Evolutionary conservation across 345 rosid species (phyloP), one percentile per base, ranked within the genome.

Genomic region (Draba incana): DNA sequence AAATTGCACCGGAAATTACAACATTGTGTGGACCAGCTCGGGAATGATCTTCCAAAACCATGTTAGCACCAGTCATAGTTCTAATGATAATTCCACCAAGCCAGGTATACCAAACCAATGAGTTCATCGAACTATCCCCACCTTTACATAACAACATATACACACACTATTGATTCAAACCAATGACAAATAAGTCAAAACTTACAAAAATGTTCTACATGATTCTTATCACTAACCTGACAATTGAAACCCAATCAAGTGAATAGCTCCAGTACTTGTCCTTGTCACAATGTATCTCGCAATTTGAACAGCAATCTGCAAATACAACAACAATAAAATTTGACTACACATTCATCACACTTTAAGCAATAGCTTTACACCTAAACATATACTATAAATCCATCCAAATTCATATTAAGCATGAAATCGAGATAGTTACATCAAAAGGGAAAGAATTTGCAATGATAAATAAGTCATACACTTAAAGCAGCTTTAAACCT

Each of bases 101-200:
- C 98, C 97, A 93, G 81, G 97, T 93, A 84, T 84, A 90, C 96
- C 98, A 93, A 77, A 87, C 80, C 79, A 93, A 78, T 27, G 80
- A 69, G 72, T 88, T 80, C 92, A 93, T 84, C 78, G 92, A 89
- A 75, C 82, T 56, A 54, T 90, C 97, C 64, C 97, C 98, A 61
- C 96, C 97, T 90, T 80, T 73, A 78, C 8, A 52, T 76, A 35
- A 71, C 64, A 49, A 24, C 10, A 67, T 20, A 20, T 28, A 67
- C 38, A 44, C 37, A 49, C 10, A 24, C 27, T 39, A 31, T 10
- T 13, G 57, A 83, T 62, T 8, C 37, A 33, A 33, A 33, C 37
- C 37, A 33, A 33, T 33, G 8, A 20, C 20, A 20, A 20, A 20
- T 20, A 20, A 33, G 37, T 33, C 37, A 33, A 33, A 33, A 33